phyloP scores from a whole-genome alignment of 1,139 yeast genomes.

The Taphrina populina region DNA sequence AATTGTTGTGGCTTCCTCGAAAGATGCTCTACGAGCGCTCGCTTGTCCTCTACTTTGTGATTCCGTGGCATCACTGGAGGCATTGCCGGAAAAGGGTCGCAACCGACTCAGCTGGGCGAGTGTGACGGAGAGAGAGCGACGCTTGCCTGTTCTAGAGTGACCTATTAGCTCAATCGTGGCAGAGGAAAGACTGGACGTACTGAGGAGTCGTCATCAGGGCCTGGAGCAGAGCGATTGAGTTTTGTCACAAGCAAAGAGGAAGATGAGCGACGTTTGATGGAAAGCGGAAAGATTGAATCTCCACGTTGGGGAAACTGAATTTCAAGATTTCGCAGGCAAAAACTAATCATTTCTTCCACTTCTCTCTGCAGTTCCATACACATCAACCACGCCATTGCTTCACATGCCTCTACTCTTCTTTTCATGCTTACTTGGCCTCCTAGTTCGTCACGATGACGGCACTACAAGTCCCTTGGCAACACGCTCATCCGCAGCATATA shows the following conservation, averaged over 20 bases:
- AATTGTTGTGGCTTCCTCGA: conserved; percentile 13
- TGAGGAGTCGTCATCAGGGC: conserved; percentile 23
- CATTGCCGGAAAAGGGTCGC: conserved; percentile 19
- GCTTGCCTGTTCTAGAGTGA: conserved; percentile 27
- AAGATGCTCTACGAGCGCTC: conserved; percentile 2
- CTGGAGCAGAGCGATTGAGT: too few relatives aligned
- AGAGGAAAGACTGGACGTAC: conserved; percentile 9
- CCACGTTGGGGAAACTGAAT: too few relatives aligned
- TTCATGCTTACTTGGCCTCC: too few relatives aligned
- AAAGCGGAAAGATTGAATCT: too few relatives aligned
- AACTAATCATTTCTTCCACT: too few relatives aligned
- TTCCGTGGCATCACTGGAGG: conserved; percentile 19
- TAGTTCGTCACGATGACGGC: too few relatives aligned
- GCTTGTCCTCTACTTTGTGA: conserved; percentile 16
- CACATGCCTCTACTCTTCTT: too few relatives aligned
- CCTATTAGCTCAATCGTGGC: background rate
- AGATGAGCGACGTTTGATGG: too few relatives aligned
- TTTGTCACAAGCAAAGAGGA: too few relatives aligned
- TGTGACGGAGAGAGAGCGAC: conserved; percentile 33
- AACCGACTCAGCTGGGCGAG: conserved; percentile 26
- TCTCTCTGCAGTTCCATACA: too few relatives aligned
- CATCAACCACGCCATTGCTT: too few relatives aligned
- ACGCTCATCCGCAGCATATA: conserved; percentile 18
- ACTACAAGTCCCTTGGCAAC: conserved; percentile 1
- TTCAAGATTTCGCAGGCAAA: too few relatives aligned